Conservation (phyloP, 805 yeast species). For the Schizosaccharomyces lindneri region DNA sequence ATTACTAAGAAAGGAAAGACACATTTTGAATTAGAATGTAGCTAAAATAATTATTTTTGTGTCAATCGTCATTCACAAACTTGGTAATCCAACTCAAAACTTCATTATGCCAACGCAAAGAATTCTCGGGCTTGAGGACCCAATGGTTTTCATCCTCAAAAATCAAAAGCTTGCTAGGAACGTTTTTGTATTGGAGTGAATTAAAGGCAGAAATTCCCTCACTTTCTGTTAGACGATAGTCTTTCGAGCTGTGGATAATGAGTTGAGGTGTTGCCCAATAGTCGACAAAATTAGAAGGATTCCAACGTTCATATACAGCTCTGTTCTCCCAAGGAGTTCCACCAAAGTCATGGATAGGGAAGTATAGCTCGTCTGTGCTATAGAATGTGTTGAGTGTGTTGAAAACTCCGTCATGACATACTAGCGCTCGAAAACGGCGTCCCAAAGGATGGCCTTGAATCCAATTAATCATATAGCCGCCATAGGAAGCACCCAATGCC, state of each 20-base stretch:
- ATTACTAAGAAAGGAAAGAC: too few relatives aligned
- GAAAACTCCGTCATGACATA: slow-evolving; percentile 11
- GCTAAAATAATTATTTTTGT: too few relatives aligned
- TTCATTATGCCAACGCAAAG: slow-evolving; percentile 11
- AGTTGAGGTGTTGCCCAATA: slow-evolving; percentile 11
- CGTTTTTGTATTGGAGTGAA: slow-evolving; percentile 8
- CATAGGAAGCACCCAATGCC: slow-evolving; percentile 12
- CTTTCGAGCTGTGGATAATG: slow-evolving; percentile 9
- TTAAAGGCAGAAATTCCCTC: slow-evolving; percentile 11
- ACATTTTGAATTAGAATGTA: too few relatives aligned
- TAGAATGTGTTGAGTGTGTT: slow-evolving; percentile 8
- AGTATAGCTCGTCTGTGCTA: slow-evolving; percentile 10
- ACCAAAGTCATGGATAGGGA: slow-evolving; percentile 10
- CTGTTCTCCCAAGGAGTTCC: slow-evolving; percentile 9
- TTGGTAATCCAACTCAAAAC: slow-evolving; percentile 8
- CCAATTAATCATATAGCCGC: slow-evolving; percentile 13
- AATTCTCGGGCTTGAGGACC: slow-evolving; percentile 11
- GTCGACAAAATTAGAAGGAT: slow-evolving; percentile 9
- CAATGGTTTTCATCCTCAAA: slow-evolving; percentile 10
- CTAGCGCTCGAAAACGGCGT: slow-evolving; percentile 10
- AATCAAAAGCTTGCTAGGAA: slow-evolving; percentile 9
- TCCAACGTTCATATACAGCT: slow-evolving; percentile 8
- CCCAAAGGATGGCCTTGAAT: slow-evolving; percentile 11
- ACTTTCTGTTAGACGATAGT: slow-evolving; percentile 10
- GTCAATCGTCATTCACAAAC: background rate